These are phyloP conservation scores for Chrysosporium keratinophilum DNA, from an alignment of 2,329 filamentous ascomycete species.

Conservation along the genomic window DNA sequence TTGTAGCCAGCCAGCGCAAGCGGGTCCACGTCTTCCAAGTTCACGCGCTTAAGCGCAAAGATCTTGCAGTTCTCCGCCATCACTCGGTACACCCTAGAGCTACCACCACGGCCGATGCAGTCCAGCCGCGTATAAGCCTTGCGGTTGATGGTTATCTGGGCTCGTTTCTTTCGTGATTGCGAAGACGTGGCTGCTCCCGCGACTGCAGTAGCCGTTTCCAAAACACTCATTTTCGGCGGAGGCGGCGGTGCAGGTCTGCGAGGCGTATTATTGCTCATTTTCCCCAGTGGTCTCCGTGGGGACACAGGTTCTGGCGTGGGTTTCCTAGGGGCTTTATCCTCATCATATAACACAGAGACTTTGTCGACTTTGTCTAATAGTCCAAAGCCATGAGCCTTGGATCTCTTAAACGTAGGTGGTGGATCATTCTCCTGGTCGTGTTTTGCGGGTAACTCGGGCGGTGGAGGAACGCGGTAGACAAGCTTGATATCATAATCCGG, in stretches of 20 bases:
- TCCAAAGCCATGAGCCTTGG: slow-evolving; percentile 47
- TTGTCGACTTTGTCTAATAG: slow-evolving; percentile 49
- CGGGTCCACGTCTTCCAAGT: slow-evolving; percentile 81
- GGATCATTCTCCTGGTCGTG: slow-evolving; percentile 80
- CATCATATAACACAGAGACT: slow-evolving; percentile 41
- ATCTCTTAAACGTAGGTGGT: slow-evolving; percentile 56
- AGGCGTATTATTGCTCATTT: slow-evolving; percentile 59
- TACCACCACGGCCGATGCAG: slow-evolving; percentile 83
- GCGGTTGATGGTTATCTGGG: slow-evolving; percentile 78
- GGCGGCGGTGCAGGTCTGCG: slow-evolving; percentile 64
- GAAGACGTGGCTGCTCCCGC: slow-evolving; percentile 68
- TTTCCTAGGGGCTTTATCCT: slow-evolving; percentile 24
- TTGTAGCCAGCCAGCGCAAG: slow-evolving; percentile 75
- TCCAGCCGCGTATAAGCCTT: slow-evolving; percentile 84
- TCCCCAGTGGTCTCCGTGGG: slow-evolving; percentile 40
- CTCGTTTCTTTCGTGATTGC: slow-evolving; percentile 64
- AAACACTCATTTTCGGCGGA: slow-evolving; percentile 89
- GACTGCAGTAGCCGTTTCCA: slow-evolving; percentile 79
- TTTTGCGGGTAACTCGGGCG: slow-evolving; percentile 49
- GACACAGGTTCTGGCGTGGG: slow-evolving; percentile 39
- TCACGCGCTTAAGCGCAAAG: slow-evolving; percentile 86
- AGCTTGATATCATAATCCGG: slow-evolving; percentile 35
- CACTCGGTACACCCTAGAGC: slow-evolving; percentile 87
- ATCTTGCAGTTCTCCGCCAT: slow-evolving; percentile 96
- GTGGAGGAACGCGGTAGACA: slow-evolving; percentile 47